Conservation (phyloP, 1,284 basidiomycete species). For the Cystobasidium pallidum region DNA sequence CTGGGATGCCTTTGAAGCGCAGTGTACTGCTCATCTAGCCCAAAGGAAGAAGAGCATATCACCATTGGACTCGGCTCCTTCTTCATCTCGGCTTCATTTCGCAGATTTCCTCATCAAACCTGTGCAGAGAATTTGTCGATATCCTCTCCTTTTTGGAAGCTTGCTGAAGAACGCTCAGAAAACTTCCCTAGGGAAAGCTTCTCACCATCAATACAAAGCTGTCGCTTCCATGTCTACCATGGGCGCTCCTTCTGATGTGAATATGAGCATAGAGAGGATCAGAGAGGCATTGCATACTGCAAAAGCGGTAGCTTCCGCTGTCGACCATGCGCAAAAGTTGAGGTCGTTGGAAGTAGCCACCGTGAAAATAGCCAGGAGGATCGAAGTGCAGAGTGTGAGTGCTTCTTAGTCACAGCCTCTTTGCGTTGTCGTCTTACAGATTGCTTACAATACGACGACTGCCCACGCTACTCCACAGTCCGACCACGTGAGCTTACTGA, state of each 20-base stretch:
- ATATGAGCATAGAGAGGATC: conserved; percentile 22
- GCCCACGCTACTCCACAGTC: too few relatives aligned
- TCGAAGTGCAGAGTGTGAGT: conserved; percentile 50
- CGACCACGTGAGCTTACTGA: conserved; percentile 47
- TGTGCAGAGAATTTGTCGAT: conserved; percentile 54
- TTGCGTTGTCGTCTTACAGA: not conserved
- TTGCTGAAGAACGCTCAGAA: conserved; percentile 50
- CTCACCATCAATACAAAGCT: not conserved
- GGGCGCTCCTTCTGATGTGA: not conserved
- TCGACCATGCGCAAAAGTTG: conserved; percentile 48
- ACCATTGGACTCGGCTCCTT: conserved; percentile 25
- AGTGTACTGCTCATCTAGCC: conserved; percentile 60
- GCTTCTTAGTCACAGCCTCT: too few relatives aligned
- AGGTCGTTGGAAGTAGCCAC: conserved; percentile 50
- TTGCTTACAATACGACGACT: too few relatives aligned
- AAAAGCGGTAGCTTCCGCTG: conserved; percentile 38
- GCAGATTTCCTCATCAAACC: conserved; percentile 54
- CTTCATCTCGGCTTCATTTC: conserved; percentile 48
- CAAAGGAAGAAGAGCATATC: conserved; percentile 50
- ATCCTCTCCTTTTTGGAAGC: conserved; percentile 52
- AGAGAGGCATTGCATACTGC: conserved; percentile 28
- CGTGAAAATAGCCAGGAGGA: conserved; percentile 47
- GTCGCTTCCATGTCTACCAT: not conserved
- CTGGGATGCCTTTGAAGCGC: conserved; percentile 79
- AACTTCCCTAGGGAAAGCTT: not conserved